Evolutionary conservation across 768 basidiomycete species (phyloP).

Genomic region (Kwoniella pini): DNA sequence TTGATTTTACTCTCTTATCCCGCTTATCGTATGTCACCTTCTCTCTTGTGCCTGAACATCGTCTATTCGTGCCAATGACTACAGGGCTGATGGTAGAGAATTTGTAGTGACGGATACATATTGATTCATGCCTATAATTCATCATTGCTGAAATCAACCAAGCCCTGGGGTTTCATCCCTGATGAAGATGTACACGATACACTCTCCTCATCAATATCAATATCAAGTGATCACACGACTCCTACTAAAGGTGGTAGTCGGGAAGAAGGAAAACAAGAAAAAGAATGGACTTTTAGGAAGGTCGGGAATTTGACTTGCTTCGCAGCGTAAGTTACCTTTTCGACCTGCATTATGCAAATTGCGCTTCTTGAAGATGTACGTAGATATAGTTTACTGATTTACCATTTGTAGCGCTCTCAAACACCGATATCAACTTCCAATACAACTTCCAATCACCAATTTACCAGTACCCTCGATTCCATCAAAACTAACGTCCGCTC

Average conservation of each 20-base stretch:
- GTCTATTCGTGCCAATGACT: too few relatives aligned
- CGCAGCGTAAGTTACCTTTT: conserved; percentile 46
- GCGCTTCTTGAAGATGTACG: too few relatives aligned
- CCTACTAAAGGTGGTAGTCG: conserved; percentile 5
- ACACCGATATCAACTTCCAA: conserved; percentile 43
- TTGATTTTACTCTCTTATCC: conserved; percentile 23
- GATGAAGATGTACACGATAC: conserved; percentile 52
- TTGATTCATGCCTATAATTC: conserved; percentile 47
- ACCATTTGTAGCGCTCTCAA: conserved; percentile 37
- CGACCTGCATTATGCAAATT: neutral
- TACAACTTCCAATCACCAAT: conserved; percentile 7
- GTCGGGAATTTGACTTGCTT: conserved; percentile 49
- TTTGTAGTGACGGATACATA: conserved; percentile 45
- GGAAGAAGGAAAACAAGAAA: conserved; percentile 20
- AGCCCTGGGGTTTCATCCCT: conserved; percentile 50
- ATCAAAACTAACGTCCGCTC: neutral
- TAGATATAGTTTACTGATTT: too few relatives aligned
- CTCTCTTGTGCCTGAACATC: neutral
- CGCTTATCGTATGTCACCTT: conserved; percentile 32
- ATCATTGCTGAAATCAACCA: conserved; percentile 27
- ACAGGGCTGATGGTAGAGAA: neutral
- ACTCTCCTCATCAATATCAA: conserved; percentile 8
- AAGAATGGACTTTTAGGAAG: conserved; percentile 52
- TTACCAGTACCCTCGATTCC: conserved; percentile 5
- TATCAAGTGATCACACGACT: neutral